These are phyloP conservation scores for Plasmodium reichenowi DNA, from an alignment of 169 alveolate species.

Conservation along the genomic window DNA sequence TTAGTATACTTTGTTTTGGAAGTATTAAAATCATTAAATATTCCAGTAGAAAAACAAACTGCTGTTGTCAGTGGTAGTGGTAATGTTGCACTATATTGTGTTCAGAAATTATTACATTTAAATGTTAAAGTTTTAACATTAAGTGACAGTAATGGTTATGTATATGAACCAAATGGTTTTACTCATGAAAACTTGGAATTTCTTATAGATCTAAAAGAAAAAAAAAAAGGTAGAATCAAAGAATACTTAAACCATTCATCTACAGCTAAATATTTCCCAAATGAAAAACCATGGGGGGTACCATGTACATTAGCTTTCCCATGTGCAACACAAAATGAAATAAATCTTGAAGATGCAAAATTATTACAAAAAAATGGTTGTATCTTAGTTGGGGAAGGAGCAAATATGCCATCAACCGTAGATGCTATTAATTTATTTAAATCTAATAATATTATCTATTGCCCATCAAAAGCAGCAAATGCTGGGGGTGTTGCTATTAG, in stretches of 20 bases:
- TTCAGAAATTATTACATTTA: slow-evolving; percentile 84
- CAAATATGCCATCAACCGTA: slow-evolving; percentile 90
- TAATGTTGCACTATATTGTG: slow-evolving; percentile 90
- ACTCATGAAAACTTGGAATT: slow-evolving; percentile 79
- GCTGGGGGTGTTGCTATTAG: slow-evolving; percentile 93
- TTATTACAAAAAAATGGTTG: slow-evolving; percentile 81
- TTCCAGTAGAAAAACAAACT: slow-evolving; percentile 80
- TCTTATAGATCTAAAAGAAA: slow-evolving; percentile 81
- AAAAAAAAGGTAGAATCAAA: slow-evolving; percentile 76
- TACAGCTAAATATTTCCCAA: slow-evolving; percentile 79
- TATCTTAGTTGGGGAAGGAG: slow-evolving; percentile 86
- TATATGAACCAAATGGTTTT: slow-evolving; percentile 85
- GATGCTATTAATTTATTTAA: slow-evolving; percentile 86
- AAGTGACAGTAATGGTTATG: slow-evolving; percentile 86
- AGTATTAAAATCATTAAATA: slow-evolving; percentile 76
- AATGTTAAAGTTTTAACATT: slow-evolving; percentile 88
- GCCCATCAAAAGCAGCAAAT: slow-evolving; percentile 92
- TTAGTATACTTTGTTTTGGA: slow-evolving; percentile 87
- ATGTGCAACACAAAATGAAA: slow-evolving; percentile 91
- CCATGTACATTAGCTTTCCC: slow-evolving; percentile 88
- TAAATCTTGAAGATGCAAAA: slow-evolving; percentile 83
- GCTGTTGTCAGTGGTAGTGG: slow-evolving; percentile 90
- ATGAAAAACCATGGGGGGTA: slow-evolving; percentile 82
- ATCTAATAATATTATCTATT: slow-evolving; percentile 78
- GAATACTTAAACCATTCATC: slow-evolving; percentile 78